Percentiles rank a stretch among this genome's conserved stretches.
Conservation (phyloP, 106 monocot genomes). For the Chionographis japonica region DNA sequence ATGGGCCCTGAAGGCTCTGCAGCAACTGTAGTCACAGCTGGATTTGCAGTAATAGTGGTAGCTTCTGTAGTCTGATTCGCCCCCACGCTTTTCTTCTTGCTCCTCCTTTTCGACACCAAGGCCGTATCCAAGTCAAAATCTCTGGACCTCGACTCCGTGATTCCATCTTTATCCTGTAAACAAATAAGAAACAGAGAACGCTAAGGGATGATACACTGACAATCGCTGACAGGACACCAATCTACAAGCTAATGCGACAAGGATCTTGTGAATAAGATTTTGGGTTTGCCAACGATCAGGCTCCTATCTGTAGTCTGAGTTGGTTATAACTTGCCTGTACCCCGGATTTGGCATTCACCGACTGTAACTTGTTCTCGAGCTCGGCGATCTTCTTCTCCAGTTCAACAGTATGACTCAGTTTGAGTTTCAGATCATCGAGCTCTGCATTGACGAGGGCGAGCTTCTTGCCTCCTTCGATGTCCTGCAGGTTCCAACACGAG, state of each 20-base stretch:
- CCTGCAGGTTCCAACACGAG: conserved; percentile 17
- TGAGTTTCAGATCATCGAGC: conserved; percentile 36
- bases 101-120: too few species aligned
- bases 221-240: too few species aligned
- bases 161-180: conserved; percentile 10
- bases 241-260: background rate
- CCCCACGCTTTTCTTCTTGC: too few species aligned
- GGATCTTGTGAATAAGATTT: background rate
- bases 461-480: conserved; percentile 15
- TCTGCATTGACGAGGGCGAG: conserved; percentile 13
- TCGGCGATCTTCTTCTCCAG: conserved; percentile 37
- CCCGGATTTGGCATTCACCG: background rate
- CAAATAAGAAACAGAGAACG: background rate
- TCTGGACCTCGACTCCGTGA: background rate
- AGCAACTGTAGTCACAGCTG: too few species aligned
- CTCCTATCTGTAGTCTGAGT: too few species aligned
- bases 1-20: too few species aligned
- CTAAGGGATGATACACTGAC: background rate
- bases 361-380: conserved; percentile 34
- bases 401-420: conserved; percentile 26
- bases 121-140: too few species aligned
- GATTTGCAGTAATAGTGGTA: too few species aligned
- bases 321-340: conserved; percentile 18
- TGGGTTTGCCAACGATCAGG: too few species aligned
- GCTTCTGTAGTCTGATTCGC: too few species aligned